Conservation (phyloP, 805 yeast species). For the Sungouiozyma ichnusensis region DNA sequence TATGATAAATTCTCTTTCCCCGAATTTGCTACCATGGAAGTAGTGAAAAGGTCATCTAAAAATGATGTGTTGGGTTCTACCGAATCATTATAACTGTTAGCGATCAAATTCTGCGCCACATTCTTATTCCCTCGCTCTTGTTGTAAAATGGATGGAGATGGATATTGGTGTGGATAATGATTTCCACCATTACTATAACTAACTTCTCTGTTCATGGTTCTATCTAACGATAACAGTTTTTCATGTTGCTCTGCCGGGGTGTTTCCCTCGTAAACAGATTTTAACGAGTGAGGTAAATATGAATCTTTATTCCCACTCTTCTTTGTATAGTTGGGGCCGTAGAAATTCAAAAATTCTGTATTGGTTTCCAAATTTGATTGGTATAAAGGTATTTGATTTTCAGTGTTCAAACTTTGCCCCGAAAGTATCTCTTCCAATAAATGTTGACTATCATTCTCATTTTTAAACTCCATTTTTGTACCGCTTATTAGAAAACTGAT, state of each 20-base stretch:
- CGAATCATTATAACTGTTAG: not conserved
- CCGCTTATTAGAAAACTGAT: too few species aligned
- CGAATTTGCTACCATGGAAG: constrained; percentile 1
- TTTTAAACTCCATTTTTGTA: constrained; percentile 1
- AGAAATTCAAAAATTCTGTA: constrained; percentile 1
- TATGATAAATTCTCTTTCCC: not conserved
- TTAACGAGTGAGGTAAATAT: not conserved
- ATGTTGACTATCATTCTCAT: constrained; percentile 7
- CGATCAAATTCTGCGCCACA: not conserved
- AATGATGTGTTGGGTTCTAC: constrained; percentile 10
- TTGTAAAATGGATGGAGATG: not conserved
- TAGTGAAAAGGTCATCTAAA: constrained; percentile 17
- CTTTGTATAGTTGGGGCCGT: not conserved
- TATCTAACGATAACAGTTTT: constrained; percentile 7
- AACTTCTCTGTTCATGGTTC: constrained; percentile 4
- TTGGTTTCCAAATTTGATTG: not conserved
- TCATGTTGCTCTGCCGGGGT: constrained; percentile 22
- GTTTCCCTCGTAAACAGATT: not conserved
- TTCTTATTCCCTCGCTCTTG: not conserved
- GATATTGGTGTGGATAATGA: constrained; percentile 1
- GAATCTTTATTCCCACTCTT: not conserved
- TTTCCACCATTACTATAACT: not conserved
- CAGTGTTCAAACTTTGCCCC: not conserved
- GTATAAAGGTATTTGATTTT: not conserved
- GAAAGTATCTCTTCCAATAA: constrained; percentile 5